Conservation (phyloP, 179 eudicot species). For the Pouteria campechiana region DNA sequence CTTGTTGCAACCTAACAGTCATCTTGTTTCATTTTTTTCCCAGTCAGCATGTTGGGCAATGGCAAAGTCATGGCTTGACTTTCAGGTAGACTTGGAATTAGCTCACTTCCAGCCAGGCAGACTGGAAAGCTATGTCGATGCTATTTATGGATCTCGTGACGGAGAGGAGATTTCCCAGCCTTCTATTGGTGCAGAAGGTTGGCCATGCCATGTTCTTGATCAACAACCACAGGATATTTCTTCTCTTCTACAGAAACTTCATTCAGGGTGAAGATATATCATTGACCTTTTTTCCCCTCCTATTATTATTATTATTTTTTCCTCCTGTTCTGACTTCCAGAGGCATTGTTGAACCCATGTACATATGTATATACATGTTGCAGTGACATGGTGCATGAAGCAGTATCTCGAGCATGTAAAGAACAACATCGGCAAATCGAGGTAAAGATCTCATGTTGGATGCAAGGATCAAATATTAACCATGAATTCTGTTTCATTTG, state of each 20-base stretch:
- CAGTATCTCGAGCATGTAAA: slow-evolving; percentile 78
- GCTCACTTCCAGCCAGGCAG: slow-evolving; percentile 58
- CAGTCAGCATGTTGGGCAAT: slow-evolving; percentile 99
- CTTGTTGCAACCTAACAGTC: no score
- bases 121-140: slow-evolving; percentile 49
- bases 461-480: no score
- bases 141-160: slow-evolving; percentile 41
- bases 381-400: slow-evolving; percentile 82
- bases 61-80: slow-evolving; percentile 96
- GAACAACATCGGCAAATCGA: slow-evolving; percentile 89
- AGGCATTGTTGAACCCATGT: background rate
- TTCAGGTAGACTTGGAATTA: slow-evolving; percentile 69
- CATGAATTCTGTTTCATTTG: no score
- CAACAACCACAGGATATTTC: slow-evolving; percentile 79
- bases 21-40: slow-evolving; percentile 18
- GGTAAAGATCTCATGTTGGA: slow-evolving; percentile 28
- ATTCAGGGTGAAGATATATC: slow-evolving; percentile 56
- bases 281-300: background rate
- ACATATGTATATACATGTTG: slow-evolving; percentile 5
- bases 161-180: slow-evolving; percentile 31
- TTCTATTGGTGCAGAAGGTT: slow-evolving; percentile 47
- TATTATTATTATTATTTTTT: slow-evolving; percentile 3
- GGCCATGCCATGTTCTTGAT: slow-evolving; percentile 86
- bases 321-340: background rate
- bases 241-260: slow-evolving; percentile 93